A percentile compares a stretch with the other conserved stretches of the same genome.
Evolutionary conservation across 2,329 filamentous ascomycete genomes (phyloP).

Genomic region (Trichoderma atrobrunneum): DNA sequence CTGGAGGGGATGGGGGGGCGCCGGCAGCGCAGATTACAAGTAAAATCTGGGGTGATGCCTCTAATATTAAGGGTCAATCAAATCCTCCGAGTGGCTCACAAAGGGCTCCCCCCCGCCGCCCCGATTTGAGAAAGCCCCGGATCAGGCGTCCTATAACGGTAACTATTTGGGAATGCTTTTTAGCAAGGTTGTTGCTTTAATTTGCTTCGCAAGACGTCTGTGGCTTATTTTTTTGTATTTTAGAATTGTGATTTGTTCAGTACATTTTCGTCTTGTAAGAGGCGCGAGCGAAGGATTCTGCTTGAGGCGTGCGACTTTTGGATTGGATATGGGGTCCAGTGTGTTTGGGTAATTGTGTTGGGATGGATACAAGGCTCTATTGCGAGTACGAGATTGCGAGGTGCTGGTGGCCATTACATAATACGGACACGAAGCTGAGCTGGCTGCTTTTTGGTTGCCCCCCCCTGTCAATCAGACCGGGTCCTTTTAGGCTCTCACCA

Average conservation of each 20-base stretch:
- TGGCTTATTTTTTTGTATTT: neutral
- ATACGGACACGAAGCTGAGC: neutral
- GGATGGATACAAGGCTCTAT: neutral
- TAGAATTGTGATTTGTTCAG: neutral
- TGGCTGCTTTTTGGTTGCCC: neutral
- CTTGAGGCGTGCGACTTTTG: neutral
- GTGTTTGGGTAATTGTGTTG: neutral
- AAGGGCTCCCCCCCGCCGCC: neutral
- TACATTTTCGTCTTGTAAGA: neutral
- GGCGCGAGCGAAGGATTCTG: neutral
- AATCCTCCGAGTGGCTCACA: neutral
- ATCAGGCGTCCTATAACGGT: neutral
- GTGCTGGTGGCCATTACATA: neutral
- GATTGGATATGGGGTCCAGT: neutral
- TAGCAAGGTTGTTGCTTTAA: neutral
- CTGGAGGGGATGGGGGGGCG: neutral
- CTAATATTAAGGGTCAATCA: neutral
- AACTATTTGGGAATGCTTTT: neutral
- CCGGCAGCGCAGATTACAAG: neutral
- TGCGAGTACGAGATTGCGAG: slow-evolving; percentile 11
- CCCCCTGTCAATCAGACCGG: neutral
- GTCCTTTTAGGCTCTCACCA: neutral
- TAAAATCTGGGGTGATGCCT: neutral
- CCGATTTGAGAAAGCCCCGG: neutral
- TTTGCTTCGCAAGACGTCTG: neutral